Evolutionary conservation across 2,329 filamentous ascomycete species (phyloP).

Genomic region (Neoascochyta sp.): DNA sequence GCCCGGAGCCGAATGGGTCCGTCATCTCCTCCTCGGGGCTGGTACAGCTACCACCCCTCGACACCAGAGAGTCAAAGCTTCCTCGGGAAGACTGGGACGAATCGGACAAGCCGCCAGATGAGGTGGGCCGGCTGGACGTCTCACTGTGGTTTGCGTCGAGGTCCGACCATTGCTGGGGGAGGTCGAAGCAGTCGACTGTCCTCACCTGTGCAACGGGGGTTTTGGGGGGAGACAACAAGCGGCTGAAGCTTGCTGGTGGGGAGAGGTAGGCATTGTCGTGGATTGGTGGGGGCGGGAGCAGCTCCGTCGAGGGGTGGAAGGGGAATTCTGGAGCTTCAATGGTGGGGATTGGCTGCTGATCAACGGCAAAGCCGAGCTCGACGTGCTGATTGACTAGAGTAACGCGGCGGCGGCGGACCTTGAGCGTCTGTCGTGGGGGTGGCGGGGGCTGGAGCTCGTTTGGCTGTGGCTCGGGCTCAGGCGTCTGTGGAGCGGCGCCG

Average conservation of each 20-base stretch:
- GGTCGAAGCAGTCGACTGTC: constrained; percentile 26
- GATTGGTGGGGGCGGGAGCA: constrained; percentile 21
- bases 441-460: constrained; percentile 41
- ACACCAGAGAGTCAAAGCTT: constrained; percentile 55
- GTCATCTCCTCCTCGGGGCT: constrained; percentile 58
- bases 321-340: constrained; percentile 48
- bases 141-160: constrained; percentile 36
- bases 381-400: constrained; percentile 26
- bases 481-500: constrained; percentile 44
- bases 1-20: constrained; percentile 53
- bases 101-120: constrained; percentile 58
- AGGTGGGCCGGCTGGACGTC: constrained; percentile 53
- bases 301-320: constrained; percentile 22
- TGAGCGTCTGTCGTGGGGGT: constrained; percentile 47
- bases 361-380: constrained; percentile 24
- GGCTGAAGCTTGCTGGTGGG: constrained; percentile 36
- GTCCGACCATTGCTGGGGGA: constrained; percentile 31
- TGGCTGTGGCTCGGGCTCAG: constrained; percentile 41
- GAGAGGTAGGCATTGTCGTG: constrained; percentile 42
- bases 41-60: constrained; percentile 57
- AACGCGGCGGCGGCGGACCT: constrained; percentile 47
- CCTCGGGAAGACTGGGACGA: constrained; percentile 60
- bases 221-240: constrained; percentile 47
- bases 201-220: constrained; percentile 46
- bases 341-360: constrained; percentile 43